A percentile compares a stretch with the other conserved stretches of the same genome.
These are phyloP conservation scores for Candida golubevii DNA, from an alignment of 805 yeast species.

Conservation along the genomic window DNA sequence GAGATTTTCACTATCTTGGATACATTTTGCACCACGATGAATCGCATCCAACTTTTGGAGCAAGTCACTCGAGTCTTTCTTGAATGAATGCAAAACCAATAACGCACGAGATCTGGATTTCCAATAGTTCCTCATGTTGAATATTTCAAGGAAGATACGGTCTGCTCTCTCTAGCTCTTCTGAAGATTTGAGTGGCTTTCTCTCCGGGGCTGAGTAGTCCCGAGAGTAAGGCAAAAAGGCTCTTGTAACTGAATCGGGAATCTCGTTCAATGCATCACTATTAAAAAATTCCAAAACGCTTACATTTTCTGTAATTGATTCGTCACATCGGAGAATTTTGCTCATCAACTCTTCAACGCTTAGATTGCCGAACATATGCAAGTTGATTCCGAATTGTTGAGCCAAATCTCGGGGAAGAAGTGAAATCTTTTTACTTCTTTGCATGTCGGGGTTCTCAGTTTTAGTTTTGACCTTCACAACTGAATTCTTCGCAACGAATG, in stretches of 20 bases:
- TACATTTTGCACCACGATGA: conserved; percentile 67
- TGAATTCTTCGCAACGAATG: conserved; percentile 78
- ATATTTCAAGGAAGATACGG: conserved; percentile 63
- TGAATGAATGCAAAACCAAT: conserved; percentile 50
- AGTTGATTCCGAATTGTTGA: conserved; percentile 76
- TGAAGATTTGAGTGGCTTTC: conserved; percentile 8
- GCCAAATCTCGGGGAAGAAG: conserved; percentile 75
- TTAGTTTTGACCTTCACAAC: conserved; percentile 34
- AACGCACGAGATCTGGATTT: conserved; percentile 64
- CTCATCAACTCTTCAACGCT: conserved; percentile 51
- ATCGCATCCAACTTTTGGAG: conserved; percentile 51
- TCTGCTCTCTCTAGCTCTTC: conserved; percentile 63
- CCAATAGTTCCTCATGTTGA: conserved; percentile 70
- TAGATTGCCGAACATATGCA: conserved; percentile 55
- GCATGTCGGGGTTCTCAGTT: neutral
- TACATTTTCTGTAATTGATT: conserved; percentile 45
- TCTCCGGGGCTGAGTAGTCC: conserved; percentile 29
- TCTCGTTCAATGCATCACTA: conserved; percentile 58
- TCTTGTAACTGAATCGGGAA: conserved; percentile 52
- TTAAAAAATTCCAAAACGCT: conserved; percentile 68
- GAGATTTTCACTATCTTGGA: conserved; percentile 63
- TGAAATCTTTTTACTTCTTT: conserved; percentile 47
- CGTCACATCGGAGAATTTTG: conserved; percentile 59
- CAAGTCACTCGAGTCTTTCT: conserved; percentile 63
- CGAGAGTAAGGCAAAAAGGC: conserved; percentile 62